These are phyloP conservation scores for Hydnum rufescens DNA, from an alignment of 768 basidiomycete species.

Conservation along the genomic window DNA sequence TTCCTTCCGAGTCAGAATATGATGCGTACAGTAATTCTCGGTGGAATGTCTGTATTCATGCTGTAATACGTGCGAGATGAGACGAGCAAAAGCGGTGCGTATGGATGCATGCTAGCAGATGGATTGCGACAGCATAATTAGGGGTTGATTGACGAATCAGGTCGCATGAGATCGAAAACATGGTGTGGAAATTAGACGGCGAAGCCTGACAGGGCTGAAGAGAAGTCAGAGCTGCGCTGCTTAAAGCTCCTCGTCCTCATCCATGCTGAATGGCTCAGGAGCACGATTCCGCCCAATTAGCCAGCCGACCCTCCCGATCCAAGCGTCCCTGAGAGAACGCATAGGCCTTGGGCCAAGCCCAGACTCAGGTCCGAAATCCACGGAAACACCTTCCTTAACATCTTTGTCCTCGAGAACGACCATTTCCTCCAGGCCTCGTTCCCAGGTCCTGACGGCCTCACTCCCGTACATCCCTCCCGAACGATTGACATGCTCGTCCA, in stretches of 20 bases:
- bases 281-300: conserved; percentile 28
- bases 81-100: too few species aligned
- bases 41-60: too few species aligned
- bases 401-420: conserved; percentile 28
- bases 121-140: too few species aligned
- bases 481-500: conserved; percentile 50
- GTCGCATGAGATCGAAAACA: too few species aligned
- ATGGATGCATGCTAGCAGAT: too few species aligned
- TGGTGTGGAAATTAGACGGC: too few species aligned
- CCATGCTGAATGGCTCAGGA: neutral
- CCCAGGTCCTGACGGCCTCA: conserved; percentile 51
- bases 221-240: neutral
- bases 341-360: conserved; percentile 12
- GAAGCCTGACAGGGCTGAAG: too few species aligned
- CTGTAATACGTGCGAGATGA: too few species aligned
- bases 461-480: conserved; percentile 64
- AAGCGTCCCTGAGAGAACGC: conserved; percentile 35
- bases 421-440: conserved; percentile 44
- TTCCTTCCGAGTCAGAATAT: too few species aligned
- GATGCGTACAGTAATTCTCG: too few species aligned
- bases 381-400: conserved; percentile 21
- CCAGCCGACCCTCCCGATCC: conserved; percentile 66
- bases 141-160: too few species aligned
- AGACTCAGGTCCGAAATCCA: neutral
- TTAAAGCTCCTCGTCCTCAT: conserved; percentile 2